A percentile compares a stretch with the other conserved stretches of the same genome.
Conservation (phyloP, 2,329 filamentous ascomycete genomes). For the Fusarium robinianum region DNA sequence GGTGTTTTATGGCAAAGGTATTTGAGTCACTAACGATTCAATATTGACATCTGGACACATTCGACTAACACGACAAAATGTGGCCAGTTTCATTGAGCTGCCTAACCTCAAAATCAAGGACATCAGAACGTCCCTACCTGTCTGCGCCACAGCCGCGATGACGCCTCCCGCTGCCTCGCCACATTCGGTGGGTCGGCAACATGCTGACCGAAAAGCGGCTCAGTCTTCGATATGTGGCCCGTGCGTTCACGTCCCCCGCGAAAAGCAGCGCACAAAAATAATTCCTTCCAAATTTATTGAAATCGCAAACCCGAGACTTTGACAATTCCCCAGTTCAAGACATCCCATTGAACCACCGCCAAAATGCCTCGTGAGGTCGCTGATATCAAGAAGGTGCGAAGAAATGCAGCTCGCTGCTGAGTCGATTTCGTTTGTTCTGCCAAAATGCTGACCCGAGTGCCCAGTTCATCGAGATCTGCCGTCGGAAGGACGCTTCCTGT, state of each 20-base stretch:
- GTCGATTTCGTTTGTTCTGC: slow-evolving; percentile 7
- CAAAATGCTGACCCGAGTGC: slow-evolving; percentile 38
- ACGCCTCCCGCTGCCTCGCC: slow-evolving; percentile 18
- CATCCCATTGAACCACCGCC: slow-evolving; percentile 53
- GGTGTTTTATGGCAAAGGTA: too few species aligned
- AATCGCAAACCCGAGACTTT: slow-evolving; percentile 34
- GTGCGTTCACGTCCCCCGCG: slow-evolving; percentile 36
- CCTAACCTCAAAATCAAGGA: slow-evolving; percentile 7
- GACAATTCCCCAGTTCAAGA: slow-evolving; percentile 36
- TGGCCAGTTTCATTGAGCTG: slow-evolving; percentile 26
- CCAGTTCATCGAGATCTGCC: slow-evolving; percentile 99
- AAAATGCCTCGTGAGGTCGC: slow-evolving; percentile 98
- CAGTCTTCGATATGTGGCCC: slow-evolving; percentile 24
- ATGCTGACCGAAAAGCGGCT: slow-evolving; percentile 22
- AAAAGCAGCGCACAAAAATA: slow-evolving; percentile 41
- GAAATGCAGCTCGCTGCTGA: neutral
- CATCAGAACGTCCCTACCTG: neutral
- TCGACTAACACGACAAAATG: slow-evolving; percentile 23
- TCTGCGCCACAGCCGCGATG: slow-evolving; percentile 11
- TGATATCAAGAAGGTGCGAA: slow-evolving; percentile 85
- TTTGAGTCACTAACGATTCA: too few species aligned
- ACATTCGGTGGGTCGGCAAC: slow-evolving; percentile 33
- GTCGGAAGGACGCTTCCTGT: slow-evolving; percentile 99
- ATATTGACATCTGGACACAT: slow-evolving; percentile 7
- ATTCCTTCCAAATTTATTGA: slow-evolving; percentile 39